A percentile compares a stretch with the other conserved stretches of the same genome.
Conservation (phyloP, 1,139 yeast species). For the Nakaseomyces delphensis region DNA sequence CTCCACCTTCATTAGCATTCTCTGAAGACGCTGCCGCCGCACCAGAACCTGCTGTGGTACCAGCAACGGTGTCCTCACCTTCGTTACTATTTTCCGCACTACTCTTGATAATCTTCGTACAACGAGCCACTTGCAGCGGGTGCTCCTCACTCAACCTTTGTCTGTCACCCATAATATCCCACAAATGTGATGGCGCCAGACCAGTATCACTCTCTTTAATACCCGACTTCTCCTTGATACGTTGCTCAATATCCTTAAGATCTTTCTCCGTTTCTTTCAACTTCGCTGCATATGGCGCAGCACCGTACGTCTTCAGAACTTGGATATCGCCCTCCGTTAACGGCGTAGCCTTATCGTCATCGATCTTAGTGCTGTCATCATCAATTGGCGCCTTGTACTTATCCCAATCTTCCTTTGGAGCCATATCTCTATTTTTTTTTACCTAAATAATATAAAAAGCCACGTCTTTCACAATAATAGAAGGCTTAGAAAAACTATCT, state of each 20-base stretch:
- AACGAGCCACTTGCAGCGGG: slow-evolving; percentile 95
- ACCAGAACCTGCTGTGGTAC: slow-evolving; percentile 14
- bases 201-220: slow-evolving; percentile 95
- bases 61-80: slow-evolving; percentile 15
- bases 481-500: no score
- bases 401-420: slow-evolving; percentile 77
- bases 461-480: no score
- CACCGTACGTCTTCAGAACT: slow-evolving; percentile 91
- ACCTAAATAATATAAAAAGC: no score
- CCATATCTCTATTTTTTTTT: slow-evolving; percentile 26
- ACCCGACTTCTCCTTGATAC: slow-evolving; percentile 90
- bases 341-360: slow-evolving; percentile 72
- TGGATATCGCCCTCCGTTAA: slow-evolving; percentile 94
- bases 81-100: slow-evolving; percentile 14
- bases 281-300: slow-evolving; percentile 85
- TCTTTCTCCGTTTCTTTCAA: slow-evolving; percentile 80
- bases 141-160: slow-evolving; percentile 90
- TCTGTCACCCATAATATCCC: slow-evolving; percentile 97
- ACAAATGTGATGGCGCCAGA: slow-evolving; percentile 84
- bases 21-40: slow-evolving; percentile 23
- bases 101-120: slow-evolving; percentile 87
- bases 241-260: slow-evolving; percentile 67
- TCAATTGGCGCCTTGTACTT: slow-evolving; percentile 82
- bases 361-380: slow-evolving; percentile 42
- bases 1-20: slow-evolving; percentile 8